Conservation (phyloP, 352 stramenopile species). For the Blastocystis sp. region DNA sequence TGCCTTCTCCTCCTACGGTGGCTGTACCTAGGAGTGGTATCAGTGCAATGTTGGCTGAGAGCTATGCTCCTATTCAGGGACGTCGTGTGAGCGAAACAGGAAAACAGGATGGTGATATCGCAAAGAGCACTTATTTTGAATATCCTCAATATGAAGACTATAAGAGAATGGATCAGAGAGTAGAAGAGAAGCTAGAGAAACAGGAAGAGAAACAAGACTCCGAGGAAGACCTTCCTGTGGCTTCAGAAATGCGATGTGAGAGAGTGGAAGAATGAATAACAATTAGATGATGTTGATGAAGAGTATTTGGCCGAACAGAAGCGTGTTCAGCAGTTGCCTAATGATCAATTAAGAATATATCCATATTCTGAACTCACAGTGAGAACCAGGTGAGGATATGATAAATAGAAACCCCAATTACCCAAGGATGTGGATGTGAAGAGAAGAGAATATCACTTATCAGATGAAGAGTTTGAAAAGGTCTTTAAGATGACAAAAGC, state of each 20-base stretch:
- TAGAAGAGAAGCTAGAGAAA: neutral
- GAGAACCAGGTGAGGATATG: neutral
- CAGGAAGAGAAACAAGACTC: constrained; percentile 1
- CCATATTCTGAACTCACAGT: neutral
- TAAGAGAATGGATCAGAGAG: neutral
- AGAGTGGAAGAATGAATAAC: neutral
- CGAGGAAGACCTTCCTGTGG: neutral
- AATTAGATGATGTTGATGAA: constrained; percentile 46
- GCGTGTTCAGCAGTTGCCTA: neutral
- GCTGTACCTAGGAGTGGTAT: neutral
- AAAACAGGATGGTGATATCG: neutral
- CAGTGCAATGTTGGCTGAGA: neutral
- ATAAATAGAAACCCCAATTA: neutral
- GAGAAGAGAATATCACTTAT: constrained; percentile 56
- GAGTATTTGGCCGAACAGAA: constrained; percentile 16
- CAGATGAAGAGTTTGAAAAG: constrained; percentile 43
- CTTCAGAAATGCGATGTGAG: neutral
- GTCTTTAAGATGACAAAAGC: constrained; percentile 54
- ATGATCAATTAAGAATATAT: constrained; percentile 11
- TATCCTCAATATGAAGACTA: constrained; percentile 54
- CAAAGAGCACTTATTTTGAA: neutral
- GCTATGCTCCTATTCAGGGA: constrained; percentile 15
- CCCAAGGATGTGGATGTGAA: constrained; percentile 44
- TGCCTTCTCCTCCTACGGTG: neutral
- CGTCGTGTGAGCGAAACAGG: neutral